A percentile compares a stretch with the other conserved stretches of the same genome.
Conservation (phyloP, 2,329 filamentous ascomycete genomes). For the Hymenoscyphus albidus region DNA sequence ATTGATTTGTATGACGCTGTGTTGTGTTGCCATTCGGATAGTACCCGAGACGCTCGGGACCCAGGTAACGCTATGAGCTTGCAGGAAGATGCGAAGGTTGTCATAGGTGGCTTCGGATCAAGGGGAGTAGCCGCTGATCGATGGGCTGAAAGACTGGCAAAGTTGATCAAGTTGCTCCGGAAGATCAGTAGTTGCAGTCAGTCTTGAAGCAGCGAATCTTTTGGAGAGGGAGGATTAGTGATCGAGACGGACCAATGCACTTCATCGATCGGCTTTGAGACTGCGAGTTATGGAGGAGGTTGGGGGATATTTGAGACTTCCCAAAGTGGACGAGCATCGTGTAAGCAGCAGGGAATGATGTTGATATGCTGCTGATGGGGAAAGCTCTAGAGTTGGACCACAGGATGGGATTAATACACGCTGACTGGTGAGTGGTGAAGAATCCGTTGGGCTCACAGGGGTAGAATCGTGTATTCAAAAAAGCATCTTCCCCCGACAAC, state of each 20-base stretch:
- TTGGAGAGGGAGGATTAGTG: slow-evolving; percentile 10
- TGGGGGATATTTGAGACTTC: slow-evolving; percentile 22
- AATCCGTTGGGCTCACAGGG: background rate
- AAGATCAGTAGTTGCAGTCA: slow-evolving; percentile 19
- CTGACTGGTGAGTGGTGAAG: slow-evolving; percentile 6
- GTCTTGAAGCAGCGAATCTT: slow-evolving; percentile 18
- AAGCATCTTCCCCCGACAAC: too few relatives aligned
- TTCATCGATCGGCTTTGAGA: slow-evolving; percentile 22
- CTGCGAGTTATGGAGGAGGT: slow-evolving; percentile 14
- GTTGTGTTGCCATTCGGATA: slow-evolving; percentile 22
- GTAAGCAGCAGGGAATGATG: slow-evolving; percentile 18
- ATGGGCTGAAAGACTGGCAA: slow-evolving; percentile 21
- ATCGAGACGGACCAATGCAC: background rate
- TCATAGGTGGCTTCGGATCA: slow-evolving; percentile 26
- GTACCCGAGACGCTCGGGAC: slow-evolving; percentile 12
- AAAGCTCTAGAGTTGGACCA: slow-evolving; percentile 23
- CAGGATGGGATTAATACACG: slow-evolving; percentile 22
- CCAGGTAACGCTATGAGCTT: slow-evolving; percentile 18
- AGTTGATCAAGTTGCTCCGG: slow-evolving; percentile 19
- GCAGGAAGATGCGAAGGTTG: slow-evolving; percentile 20
- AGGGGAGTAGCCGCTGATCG: slow-evolving; percentile 20
- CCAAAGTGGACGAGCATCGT: slow-evolving; percentile 13
- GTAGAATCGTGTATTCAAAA: too few relatives aligned
- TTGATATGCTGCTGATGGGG: slow-evolving; percentile 27
- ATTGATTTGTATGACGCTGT: slow-evolving; percentile 26